Conservation (phyloP, 495 filamentous ascomycete species). For the Articulospora tetracladia region DNA sequence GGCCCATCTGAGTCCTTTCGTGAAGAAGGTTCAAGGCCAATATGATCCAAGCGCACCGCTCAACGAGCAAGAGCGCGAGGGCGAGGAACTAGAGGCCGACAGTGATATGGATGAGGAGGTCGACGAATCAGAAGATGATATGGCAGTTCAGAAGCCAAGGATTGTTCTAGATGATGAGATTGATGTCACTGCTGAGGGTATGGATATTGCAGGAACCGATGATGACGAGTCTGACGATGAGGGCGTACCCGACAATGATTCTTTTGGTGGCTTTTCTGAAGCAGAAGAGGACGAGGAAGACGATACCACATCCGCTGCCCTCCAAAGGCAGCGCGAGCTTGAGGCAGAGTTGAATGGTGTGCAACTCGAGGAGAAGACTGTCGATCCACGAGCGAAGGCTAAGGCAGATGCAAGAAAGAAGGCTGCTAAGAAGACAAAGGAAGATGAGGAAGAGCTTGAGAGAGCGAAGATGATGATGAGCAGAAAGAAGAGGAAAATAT, state of each 20-base stretch:
- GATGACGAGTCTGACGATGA: conserved; percentile 40
- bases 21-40: conserved; percentile 74
- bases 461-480: conserved; percentile 90
- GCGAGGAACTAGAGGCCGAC: conserved; percentile 60
- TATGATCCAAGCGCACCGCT: conserved; percentile 86
- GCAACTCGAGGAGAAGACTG: conserved; percentile 35
- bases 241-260: conserved; percentile 30
- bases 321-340: conserved; percentile 78
- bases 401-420: conserved; percentile 61
- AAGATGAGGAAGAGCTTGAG: conserved; percentile 81
- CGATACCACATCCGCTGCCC: conserved; percentile 41
- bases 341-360: conserved; percentile 77
- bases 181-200: conserved; percentile 32
- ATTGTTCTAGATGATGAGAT: conserved; percentile 34
- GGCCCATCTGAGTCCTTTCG: conserved; percentile 94
- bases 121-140: conserved; percentile 37
- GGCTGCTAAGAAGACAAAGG: conserved; percentile 61
- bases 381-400: conserved; percentile 52
- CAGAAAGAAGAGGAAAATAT: conserved; percentile 84
- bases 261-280: conserved; percentile 40
- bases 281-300: conserved; percentile 46
- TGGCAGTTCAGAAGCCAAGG: conserved; percentile 28
- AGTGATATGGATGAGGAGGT: conserved; percentile 43
- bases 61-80: conserved; percentile 79
- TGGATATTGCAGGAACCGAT: conserved; percentile 39